Conservation (phyloP, 169 alveolate species). For the Cyclospora cayetanensis region DNA sequence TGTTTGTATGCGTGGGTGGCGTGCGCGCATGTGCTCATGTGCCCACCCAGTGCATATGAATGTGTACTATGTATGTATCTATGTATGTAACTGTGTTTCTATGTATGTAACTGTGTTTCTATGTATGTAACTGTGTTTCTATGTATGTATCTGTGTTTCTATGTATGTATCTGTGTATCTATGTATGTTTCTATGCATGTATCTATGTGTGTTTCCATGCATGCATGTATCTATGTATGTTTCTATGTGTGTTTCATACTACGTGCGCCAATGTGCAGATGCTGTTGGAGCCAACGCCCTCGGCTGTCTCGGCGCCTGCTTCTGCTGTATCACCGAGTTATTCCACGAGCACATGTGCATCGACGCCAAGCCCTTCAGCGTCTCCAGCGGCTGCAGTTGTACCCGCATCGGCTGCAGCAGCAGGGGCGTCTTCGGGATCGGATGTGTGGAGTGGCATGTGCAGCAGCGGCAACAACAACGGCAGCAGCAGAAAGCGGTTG, state of each 20-base stretch:
- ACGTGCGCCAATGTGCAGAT: not conserved
- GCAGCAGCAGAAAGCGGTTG: not conserved
- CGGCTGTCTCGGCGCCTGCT: constrained; percentile 12
- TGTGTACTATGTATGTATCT: not conserved
- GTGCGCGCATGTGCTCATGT: not conserved
- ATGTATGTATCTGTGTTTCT: not conserved
- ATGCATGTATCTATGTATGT: not conserved
- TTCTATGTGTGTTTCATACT: not conserved
- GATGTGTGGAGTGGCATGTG: not conserved
- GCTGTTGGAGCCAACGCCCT: not conserved
- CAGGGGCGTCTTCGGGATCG: constrained; percentile 1
- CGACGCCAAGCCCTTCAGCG: constrained; percentile 38
- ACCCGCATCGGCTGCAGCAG: constrained; percentile 28
- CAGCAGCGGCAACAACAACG: constrained; percentile 23
- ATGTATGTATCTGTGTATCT: not conserved
- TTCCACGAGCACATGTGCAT: not conserved
- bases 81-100: not conserved
- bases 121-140: not conserved
- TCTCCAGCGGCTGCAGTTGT: constrained; percentile 35
- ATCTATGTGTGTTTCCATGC: not conserved
- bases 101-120: not conserved
- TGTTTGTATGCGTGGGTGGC: too few species aligned
- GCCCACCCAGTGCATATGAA: not conserved
- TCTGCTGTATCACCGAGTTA: constrained; percentile 35
- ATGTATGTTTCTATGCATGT: not conserved